phyloP scores from a whole-genome alignment of 805 yeast species.

The Teunomyces pallodes region DNA sequence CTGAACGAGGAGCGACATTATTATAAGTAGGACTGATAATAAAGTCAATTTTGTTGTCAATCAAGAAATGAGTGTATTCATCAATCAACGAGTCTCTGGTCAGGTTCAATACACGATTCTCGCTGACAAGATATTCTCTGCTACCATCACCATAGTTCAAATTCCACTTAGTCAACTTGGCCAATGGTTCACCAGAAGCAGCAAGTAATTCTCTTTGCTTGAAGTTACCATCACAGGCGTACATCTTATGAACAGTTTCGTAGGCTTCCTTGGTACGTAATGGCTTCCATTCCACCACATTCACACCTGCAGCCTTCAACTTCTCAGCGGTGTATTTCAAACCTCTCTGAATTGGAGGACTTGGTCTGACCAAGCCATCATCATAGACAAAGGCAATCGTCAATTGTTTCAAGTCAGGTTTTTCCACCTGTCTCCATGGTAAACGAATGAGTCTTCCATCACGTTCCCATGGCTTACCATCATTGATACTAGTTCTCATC shows the following conservation, averaged over 20 bases:
- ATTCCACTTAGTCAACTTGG: conserved; percentile 61
- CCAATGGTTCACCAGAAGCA: conserved; percentile 68
- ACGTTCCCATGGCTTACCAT: conserved; percentile 61
- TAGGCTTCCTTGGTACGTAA: conserved; percentile 57
- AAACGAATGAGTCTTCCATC: conserved; percentile 49
- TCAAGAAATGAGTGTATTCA: conserved; percentile 53
- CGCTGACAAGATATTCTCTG: conserved; percentile 42
- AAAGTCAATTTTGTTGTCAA: conserved; percentile 58
- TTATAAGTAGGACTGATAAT: conserved; percentile 66
- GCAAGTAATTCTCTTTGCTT: conserved; percentile 50
- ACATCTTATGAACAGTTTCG: conserved; percentile 56
- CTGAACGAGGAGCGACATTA: conserved; percentile 70
- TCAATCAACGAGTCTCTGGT: conserved; percentile 59
- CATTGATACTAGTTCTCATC: conserved; percentile 60
- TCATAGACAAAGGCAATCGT: conserved; percentile 63
- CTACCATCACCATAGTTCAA: conserved; percentile 60
- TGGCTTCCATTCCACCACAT: conserved; percentile 55
- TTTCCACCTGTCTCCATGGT: conserved; percentile 50
- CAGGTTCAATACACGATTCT: conserved; percentile 53
- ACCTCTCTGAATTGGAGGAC: conserved; percentile 58
- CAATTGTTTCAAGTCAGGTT: conserved; percentile 40
- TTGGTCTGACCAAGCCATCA: conserved; percentile 64
- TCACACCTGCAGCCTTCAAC: conserved; percentile 57
- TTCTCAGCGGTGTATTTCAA: conserved; percentile 53
- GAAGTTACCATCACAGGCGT: conserved; percentile 66